Evolutionary conservation across 306 rosid genomes (phyloP).

Genomic region (Canavalia gladiata): DNA sequence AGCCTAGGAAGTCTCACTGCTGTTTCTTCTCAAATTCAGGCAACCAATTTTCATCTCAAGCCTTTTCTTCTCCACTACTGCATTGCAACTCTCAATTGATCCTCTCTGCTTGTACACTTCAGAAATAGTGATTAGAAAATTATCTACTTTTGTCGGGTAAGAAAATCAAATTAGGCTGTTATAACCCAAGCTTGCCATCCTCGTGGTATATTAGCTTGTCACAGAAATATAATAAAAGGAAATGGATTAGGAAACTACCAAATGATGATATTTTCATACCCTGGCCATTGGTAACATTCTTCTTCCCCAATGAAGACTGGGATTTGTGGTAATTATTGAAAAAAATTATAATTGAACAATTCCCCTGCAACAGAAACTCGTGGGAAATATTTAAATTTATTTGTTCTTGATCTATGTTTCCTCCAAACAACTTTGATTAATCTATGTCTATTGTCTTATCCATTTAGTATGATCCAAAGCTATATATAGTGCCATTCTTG

Average conservation of each 20-base stretch:
- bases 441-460: too few species aligned
- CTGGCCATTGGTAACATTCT: slow-evolving; percentile 50
- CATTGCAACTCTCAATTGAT: too few species aligned
- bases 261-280: slow-evolving; percentile 49
- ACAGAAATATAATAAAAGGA: not conserved
- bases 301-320: slow-evolving; percentile 55
- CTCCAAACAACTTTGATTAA: too few species aligned
- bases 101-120: too few species aligned
- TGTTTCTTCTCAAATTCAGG: too few species aligned
- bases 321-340: slow-evolving; percentile 60
- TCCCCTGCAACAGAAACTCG: slow-evolving; percentile 56
- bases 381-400: too few species aligned
- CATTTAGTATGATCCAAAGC: not conserved
- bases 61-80: too few species aligned
- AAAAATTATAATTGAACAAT: slow-evolving; percentile 67
- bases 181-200: slow-evolving; percentile 67
- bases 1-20: too few species aligned
- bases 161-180: slow-evolving; percentile 60
- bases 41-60: too few species aligned
- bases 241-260: slow-evolving; percentile 50
- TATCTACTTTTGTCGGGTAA: slow-evolving; percentile 58
- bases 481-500: too few species aligned
- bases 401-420: too few species aligned
- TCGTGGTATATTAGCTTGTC: slow-evolving; percentile 43
- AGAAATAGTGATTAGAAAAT: not conserved